Base-by-base conservation (phyloP, 495 filamentous ascomycete genomes). In the Podospora sp. region DNA sequence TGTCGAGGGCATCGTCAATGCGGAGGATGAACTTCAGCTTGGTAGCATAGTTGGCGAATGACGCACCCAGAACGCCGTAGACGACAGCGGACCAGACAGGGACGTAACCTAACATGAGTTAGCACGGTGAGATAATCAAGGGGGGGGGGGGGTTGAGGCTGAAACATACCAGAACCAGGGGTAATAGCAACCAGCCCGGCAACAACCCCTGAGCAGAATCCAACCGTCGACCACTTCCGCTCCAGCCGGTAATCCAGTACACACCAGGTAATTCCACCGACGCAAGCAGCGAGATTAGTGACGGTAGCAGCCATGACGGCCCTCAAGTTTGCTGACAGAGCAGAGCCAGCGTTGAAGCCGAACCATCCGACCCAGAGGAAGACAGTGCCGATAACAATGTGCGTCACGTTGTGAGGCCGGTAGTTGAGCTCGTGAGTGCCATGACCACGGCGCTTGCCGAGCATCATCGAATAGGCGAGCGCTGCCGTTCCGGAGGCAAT, bases 331-430 rank as follows among this genome's bases (percentile, higher is more conserved):
- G 93, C 94, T 33, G 88, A 83, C 63, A 96, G 82, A 12, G 94
- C 94, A 20, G 90, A 92, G 65, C 94, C 94, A 52, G 91, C 94
- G 72, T 98, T 98, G 86, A 98, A 98, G 49, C 94, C 94, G 72
- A 97, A 97, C 94, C 94, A 98, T 20, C 94, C 94, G 40, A 97
- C 92, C 94, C 94, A 98, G 49, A 98, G 88, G 82, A 98, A 97
- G 60, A 98, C 92, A 11, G 94, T 97, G 3, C 94, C 94, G 57
- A 98, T 90, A 49, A 97, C 93, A 67, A 98, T 93, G 75, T 96
- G 92, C 12, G 93, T 96, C 36, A 98, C 94, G 72, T 97, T 97
- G 81, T 98, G 94, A 8, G 94, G 94, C 60, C 94, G 91, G 78
- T 96, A 98, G 80, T 97, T 97, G 63, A 98, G 82, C 77, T 94